Base-by-base conservation (phyloP, 495 filamentous ascomycete species). In the Aspergillus homomorphus region DNA sequence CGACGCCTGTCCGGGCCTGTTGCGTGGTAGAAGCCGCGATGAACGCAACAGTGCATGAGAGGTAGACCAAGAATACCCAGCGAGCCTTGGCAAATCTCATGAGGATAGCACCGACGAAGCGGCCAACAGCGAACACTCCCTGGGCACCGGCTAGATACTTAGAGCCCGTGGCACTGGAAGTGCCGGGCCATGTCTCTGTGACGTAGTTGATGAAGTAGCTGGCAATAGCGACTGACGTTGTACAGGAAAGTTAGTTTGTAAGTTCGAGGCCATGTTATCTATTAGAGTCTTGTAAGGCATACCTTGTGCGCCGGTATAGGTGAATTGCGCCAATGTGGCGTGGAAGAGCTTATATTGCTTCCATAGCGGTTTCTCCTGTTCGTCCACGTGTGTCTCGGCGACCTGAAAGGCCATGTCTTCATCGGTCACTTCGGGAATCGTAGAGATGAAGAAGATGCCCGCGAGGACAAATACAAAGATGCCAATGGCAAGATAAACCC, bases 401-500 rank as follows among this genome's bases (percentile, higher is more conserved):
- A 75, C 80, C 61, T 82, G 81, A 56, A 77, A 77, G 1, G 72
- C 74, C 82, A 84, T 84, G 55, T 84, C 81, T 53, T 77, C 80
- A 57, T 83, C 80, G 0, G 81, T 82, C 33, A 84, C 71, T 55
- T 85, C 82, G 10, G 81, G 82, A 38, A 84, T 79, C 42, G 73
- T 69, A 23, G 76, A 71, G 33, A 77, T 45, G 56, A 75, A 79
- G 45, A 78, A 79, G 4, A 76, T 70, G 5, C 51, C 64, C 0
- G 82, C 83, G 19, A 89, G 81, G 22, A 81, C 71, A 49, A 87
- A 88, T 54, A 87, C 87, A 59, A 91, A 86, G 42, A 88, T 82
- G 3, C 87, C 87, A 51, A 90, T 84, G 50, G 81, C 87, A 0
- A 91, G 79, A 65, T 91, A 92, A 0, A 86, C 73, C 88, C 89